These are phyloP conservation scores for Volvariella volvacea DNA, from an alignment of 1,284 basidiomycete species.

Conservation along the genomic window DNA sequence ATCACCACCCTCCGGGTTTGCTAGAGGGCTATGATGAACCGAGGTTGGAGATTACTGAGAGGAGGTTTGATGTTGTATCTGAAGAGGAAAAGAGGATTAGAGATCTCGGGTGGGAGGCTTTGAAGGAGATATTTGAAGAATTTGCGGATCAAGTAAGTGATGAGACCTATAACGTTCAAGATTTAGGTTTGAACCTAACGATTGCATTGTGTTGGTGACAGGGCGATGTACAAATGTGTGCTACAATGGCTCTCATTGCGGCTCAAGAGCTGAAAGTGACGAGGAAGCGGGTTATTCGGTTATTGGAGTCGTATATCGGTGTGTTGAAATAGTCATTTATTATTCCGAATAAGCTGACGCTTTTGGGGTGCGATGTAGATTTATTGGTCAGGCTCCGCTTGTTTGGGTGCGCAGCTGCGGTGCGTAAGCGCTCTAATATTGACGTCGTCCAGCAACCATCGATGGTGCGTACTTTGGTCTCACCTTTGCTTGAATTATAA, in stretches of 20 bases:
- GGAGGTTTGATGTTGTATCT: slow-evolving; percentile 35
- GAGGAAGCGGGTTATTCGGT: slow-evolving; percentile 35
- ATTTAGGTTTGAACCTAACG: background rate
- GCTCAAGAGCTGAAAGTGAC: slow-evolving; percentile 46
- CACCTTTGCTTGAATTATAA: background rate
- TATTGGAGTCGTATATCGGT: slow-evolving; percentile 72
- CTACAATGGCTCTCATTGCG: slow-evolving; percentile 57
- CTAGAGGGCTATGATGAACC: slow-evolving; percentile 11
- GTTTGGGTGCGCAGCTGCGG: slow-evolving; percentile 59
- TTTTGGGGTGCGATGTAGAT: slow-evolving; percentile 31
- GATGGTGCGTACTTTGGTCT: slow-evolving; percentile 33
- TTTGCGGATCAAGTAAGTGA: slow-evolving; percentile 54
- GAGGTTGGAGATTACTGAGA: slow-evolving; percentile 19
- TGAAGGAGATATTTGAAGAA: slow-evolving; percentile 51
- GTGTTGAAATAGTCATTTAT: slow-evolving; percentile 8
- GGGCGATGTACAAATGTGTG: slow-evolving; percentile 76
- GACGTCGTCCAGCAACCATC: slow-evolving; percentile 46
- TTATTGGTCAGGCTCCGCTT: slow-evolving; percentile 53
- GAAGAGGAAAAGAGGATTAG: slow-evolving; percentile 47
- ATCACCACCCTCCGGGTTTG: slow-evolving; percentile 6
- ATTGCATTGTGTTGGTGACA: slow-evolving; percentile 18
- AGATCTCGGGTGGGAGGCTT: slow-evolving; percentile 47
- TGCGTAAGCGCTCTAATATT: slow-evolving; percentile 53
- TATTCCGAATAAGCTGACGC: background rate
- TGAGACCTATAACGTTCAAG: background rate